A percentile compares a stretch with the other conserved stretches of the same genome.
These are phyloP conservation scores for Geranium brycei DNA, from an alignment of 345 rosid species.

Conservation along the genomic window DNA sequence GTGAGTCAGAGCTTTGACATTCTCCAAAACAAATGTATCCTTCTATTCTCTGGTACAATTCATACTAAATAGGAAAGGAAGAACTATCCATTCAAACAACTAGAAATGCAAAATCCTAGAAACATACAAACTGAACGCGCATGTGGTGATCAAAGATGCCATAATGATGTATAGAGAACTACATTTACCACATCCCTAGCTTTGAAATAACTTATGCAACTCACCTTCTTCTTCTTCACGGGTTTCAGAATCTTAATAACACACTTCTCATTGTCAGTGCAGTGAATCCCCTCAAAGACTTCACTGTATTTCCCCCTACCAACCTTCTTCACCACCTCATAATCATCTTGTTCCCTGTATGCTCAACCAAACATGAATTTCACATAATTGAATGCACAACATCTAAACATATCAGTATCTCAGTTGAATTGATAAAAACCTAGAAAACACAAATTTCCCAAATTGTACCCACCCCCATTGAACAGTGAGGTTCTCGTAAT, in stretches of 20 bases:
- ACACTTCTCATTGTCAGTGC: slow-evolving; percentile 71
- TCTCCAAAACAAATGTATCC: neutral
- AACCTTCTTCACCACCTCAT: too few species aligned
- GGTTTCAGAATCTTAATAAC: slow-evolving; percentile 93
- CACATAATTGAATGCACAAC: too few species aligned
- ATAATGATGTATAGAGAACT: too few species aligned
- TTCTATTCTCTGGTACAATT: neutral
- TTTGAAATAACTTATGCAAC: neutral
- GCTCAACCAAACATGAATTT: neutral
- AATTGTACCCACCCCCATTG: slow-evolving; percentile 60
- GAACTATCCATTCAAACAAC: neutral
- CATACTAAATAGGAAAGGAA: neutral
- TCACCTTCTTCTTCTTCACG: slow-evolving; percentile 96
- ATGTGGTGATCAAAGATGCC: too few species aligned
- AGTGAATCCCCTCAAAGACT: slow-evolving; percentile 68
- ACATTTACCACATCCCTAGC: neutral
- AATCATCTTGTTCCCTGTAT: slow-evolving; percentile 60
- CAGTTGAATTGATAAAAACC: neutral
- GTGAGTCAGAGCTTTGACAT: too few species aligned
- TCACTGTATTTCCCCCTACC: too few species aligned
- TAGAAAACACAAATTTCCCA: neutral
- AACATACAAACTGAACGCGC: neutral
- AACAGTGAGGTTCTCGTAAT: slow-evolving; percentile 63
- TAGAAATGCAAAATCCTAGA: neutral
- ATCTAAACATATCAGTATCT: neutral